Base-by-base conservation (phyloP, 2,329 filamentous ascomycete species). In the Pseudogymnoascus sp. region DNA sequence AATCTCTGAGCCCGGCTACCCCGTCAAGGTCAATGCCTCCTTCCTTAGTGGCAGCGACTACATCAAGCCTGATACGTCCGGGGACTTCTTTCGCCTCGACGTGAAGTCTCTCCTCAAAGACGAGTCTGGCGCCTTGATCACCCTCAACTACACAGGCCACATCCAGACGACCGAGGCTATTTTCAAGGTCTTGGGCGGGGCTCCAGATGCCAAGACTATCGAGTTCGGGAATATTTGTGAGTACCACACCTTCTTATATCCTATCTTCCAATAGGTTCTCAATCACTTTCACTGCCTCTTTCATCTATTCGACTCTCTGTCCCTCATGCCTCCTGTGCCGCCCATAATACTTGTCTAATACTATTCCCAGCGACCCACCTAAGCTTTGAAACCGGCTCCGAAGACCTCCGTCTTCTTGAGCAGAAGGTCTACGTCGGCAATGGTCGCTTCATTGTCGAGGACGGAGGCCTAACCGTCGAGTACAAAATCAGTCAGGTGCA, bases 401-500 rank as follows among this genome's bases (percentile, higher is more conserved):
- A 72, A 7, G 70, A 68, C 18, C 67, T 78, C 46, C 75, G 72
- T 65, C 68, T 66, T 3, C 65, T 79, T 5, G 73, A 77, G 63
- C 64, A 75, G 60, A 77, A 75, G 63, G 63, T 78, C n/a, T 78
- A 73, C 65, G 76, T 78, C 43, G 76, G 71, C 1, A 76, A 75
- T 14, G 77, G 77, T 21, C 72, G 76, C 18, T 79, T 79, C 66
- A 70, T 77, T 34, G 66, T 78, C 34, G 72, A 74, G 43, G 64
- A 70, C 43, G 72, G 73, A 9, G 68, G 73, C 59, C 68, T 72
- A 25, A 67, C 75, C 28, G 76, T 79, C 18, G 76, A 78, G 68
- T 78, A 78, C 67, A 77, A 77, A 66, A 77, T 78, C 65, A 78
- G 76, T 62, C 72, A 78, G 49, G 28, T 56, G n/a, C 28, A 56